Percentiles rank a stretch among this genome's conserved stretches.
phyloP scores from a whole-genome alignment of 208 protist species.

The Jaenimonas drosophilae region DNA sequence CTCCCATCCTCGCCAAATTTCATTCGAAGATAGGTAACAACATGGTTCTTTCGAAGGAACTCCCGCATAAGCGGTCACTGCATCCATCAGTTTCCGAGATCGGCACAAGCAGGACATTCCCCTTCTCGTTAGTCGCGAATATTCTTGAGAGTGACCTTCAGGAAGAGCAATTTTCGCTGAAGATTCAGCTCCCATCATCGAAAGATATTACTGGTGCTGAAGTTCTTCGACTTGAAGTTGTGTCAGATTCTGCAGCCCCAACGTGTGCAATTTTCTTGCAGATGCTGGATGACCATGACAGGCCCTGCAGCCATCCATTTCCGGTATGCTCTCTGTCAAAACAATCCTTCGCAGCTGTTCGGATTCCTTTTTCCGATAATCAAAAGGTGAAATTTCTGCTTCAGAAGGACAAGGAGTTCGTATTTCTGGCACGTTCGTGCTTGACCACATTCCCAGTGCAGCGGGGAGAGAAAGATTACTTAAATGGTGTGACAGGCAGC shows the following conservation, averaged over 20 bases:
- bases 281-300: constrained; percentile 19
- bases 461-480: too few relatives aligned
- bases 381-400: constrained; percentile 19
- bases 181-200: constrained; percentile 10
- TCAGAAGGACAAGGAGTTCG: constrained; percentile 4
- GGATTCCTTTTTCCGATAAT: constrained; percentile 12
- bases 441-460: too few relatives aligned
- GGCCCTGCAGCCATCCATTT: constrained; percentile 22
- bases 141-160: too few relatives aligned
- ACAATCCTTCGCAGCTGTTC: constrained; percentile 6
- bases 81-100: constrained; percentile 5
- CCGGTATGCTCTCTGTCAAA: constrained; percentile 5
- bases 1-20: too few relatives aligned
- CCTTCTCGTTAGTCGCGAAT: constrained; percentile 7
- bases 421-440: too few relatives aligned
- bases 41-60: constrained; percentile 12
- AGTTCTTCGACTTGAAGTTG: too few relatives aligned
- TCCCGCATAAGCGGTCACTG: constrained; percentile 21
- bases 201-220: constrained; percentile 7
- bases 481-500: too few relatives aligned
- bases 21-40: neutral
- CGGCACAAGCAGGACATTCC: neutral
- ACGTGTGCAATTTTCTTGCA: constrained; percentile 20
- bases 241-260: too few relatives aligned
- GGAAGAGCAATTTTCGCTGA: constrained; percentile 17